Base-by-base conservation (phyloP, 768 basidiomycete genomes). In the Suillus variegatus region DNA sequence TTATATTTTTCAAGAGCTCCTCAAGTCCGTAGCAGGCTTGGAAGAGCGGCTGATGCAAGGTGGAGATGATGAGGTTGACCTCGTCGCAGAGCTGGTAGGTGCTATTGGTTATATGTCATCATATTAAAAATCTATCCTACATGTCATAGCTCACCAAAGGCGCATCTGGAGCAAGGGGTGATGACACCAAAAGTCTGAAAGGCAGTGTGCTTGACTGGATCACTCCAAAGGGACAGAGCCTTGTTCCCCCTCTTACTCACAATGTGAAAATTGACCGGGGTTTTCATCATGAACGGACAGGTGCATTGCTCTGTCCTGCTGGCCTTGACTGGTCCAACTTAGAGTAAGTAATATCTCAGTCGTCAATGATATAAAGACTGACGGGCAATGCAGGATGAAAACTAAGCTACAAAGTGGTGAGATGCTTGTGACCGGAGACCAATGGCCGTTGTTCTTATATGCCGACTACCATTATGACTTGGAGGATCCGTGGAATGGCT, bases 81-180 rank as follows among this genome's bases (percentile, higher is more conserved):
- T 60, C 4, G 64, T 71, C 16, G 69, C 71, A 14, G 67, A 72
- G 10, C 38, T 72, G 54, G 73, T 68, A 32, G 7, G 65, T 68
- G 6, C 14, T 6, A 20, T 28, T 14, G 36, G 10, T 38, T 44
- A 25, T 44, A 44, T 0, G 43, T 18, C 43, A 43, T 18, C 20
- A 22, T 40, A 2, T 20, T 44, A 44, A 7, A 0, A 1, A 44
- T 20, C 8, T 8, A 8, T 46, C 9, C 9, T 4, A 20, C 43
- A 44, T 20, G 8, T 20, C 9, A 20, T n/a, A 76, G 75, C 58
- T 75, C 20, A 70, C 71, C 38, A 76, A 74, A 64, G 71, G 75
- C 10, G 52, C 67, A 6, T 65, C 65, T 40, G 60, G 70, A 14
- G 70, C 74, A 3, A 52, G 71, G 18, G 60, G 61, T 20, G 65